These are phyloP conservation scores for Chara braunii DNA, from an alignment of 139 green algal genomes.

Conservation along the genomic window DNA sequence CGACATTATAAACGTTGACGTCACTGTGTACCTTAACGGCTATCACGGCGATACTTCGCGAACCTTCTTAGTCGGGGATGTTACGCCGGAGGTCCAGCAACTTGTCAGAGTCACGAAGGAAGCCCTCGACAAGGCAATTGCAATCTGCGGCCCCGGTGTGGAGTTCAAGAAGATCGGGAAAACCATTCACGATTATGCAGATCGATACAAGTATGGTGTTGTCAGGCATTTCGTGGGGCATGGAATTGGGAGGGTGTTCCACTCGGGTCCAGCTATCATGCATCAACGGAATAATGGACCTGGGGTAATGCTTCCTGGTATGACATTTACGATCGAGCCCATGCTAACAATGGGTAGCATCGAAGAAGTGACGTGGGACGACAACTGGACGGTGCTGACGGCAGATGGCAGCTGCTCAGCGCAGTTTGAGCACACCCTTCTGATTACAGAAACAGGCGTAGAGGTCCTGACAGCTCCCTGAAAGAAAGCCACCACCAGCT, in stretches of 20 bases:
- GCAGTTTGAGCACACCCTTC: conserved; percentile 93
- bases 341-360: conserved; percentile 68
- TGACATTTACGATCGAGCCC: conserved; percentile 98
- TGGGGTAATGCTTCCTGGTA: conserved; percentile 55
- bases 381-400: conserved; percentile 91
- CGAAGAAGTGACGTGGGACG: conserved; percentile 60
- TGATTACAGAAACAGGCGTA: conserved; percentile 75
- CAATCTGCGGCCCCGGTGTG: conserved; percentile 67
- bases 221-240: conserved; percentile 83
- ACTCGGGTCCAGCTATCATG: conserved; percentile 70
- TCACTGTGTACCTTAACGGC: conserved; percentile 79
- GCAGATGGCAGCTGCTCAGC: conserved; percentile 75
- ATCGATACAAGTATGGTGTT: conserved; percentile 62
- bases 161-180: conserved; percentile 68
- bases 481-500: too few relatives aligned
- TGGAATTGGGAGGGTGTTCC: conserved; percentile 87
- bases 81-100: conserved; percentile 50
- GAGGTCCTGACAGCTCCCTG: conserved; percentile 97
- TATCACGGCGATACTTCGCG: conserved; percentile 91
- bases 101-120: conserved; percentile 71
- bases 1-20: conserved; percentile 96
- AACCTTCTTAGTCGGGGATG: conserved; percentile 65
- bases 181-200: conserved; percentile 66
- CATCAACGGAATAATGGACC: conserved; percentile 51
- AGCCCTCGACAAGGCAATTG: conserved; percentile 66